Evolutionary conservation across 139 green algal genomes (phyloP), one percentile per base, ranked within the genome.

Genomic region (Chlorella vulgaris): DNA sequence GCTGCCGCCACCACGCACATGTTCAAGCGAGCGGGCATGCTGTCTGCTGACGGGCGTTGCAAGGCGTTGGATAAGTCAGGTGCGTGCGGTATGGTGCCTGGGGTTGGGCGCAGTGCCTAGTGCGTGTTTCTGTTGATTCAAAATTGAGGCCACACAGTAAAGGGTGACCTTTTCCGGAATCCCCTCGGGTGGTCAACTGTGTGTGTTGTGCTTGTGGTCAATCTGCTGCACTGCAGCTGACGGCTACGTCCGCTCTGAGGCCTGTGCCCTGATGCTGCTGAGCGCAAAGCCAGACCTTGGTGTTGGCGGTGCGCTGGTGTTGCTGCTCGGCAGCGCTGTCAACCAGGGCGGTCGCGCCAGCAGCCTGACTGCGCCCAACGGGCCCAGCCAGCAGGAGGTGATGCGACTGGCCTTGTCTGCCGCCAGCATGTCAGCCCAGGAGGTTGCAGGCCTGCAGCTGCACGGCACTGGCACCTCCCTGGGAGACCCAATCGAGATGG

Each of bases 401-500:
- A 79, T 98, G 3, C 81, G 82, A 0, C 53, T 75, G 36, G 94
- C 94, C 0, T 85, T 98, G 50, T 18, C 24, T 8, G 19, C 63
- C 8, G n/a, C 63, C 65, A 66, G n/a, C 36, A 26, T 92, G 42
- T 15, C 47, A 21, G 39, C 69, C 5, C 65, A 78, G 7, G 31
- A 83, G 62, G 29, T 91, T 39, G 35, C 51, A 7, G 81, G 58
- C 4, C 58, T 93, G 36, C 69, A 87, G 22, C 74, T 87, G 43
- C 83, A 90, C 60, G 77, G 83, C 67, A 92, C 88, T 24, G 94
- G 93, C 65, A 97, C 94, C 10, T 75, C 88, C 15, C 88, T 97
- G 69, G 94, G 94, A 15, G 94, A 97, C 78, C 93, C 94, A n/a
- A 96, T 97, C 39, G 94, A 97, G 83, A 69, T 96, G 1, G 91